These are phyloP conservation scores for Fonsecaea erecta DNA, from an alignment of 2,329 filamentous ascomycete species.

Conservation along the genomic window DNA sequence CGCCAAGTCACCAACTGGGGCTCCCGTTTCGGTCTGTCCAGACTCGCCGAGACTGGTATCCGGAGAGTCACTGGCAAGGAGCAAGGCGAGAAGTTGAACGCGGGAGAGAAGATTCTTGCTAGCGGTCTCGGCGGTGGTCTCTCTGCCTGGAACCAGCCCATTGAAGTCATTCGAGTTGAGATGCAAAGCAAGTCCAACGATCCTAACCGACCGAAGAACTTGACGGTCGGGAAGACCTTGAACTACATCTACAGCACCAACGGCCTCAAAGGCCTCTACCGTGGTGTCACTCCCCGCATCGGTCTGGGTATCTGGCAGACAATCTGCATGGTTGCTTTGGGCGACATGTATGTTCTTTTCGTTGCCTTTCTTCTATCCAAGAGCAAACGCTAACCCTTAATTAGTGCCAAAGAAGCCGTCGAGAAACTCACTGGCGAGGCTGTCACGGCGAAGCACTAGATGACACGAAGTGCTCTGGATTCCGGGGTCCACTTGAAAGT, in stretches of 20 bases:
- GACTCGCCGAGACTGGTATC: slow-evolving; percentile 88
- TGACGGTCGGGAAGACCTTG: slow-evolving; percentile 85
- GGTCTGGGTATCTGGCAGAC: slow-evolving; percentile 98
- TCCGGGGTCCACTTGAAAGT: background rate
- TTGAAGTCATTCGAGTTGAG: slow-evolving; percentile 99
- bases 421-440: slow-evolving; percentile 67
- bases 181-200: slow-evolving; percentile 99
- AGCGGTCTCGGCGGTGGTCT: slow-evolving; percentile 88
- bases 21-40: slow-evolving; percentile 88
- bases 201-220: slow-evolving; percentile 97
- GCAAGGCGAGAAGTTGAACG: slow-evolving; percentile 74
- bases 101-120: slow-evolving; percentile 86
- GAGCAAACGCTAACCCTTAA: slow-evolving; percentile 36
- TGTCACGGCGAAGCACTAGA: slow-evolving; percentile 68
- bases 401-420: slow-evolving; percentile 67
- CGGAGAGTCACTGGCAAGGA: slow-evolving; percentile 78
- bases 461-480: slow-evolving; percentile 1
- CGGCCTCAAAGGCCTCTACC: slow-evolving; percentile 90
- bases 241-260: slow-evolving; percentile 89
- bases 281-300: slow-evolving; percentile 91
- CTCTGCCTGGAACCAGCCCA: slow-evolving; percentile 98
- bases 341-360: slow-evolving; percentile 78
- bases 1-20: slow-evolving; percentile 99
- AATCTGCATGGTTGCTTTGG: slow-evolving; percentile 98
- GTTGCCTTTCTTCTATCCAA: slow-evolving; percentile 26